Percentiles rank a stretch among this genome's conserved stretches.
These are phyloP conservation scores for Ilyonectria robusta DNA, from an alignment of 2,329 filamentous ascomycete genomes.

Conservation along the genomic window DNA sequence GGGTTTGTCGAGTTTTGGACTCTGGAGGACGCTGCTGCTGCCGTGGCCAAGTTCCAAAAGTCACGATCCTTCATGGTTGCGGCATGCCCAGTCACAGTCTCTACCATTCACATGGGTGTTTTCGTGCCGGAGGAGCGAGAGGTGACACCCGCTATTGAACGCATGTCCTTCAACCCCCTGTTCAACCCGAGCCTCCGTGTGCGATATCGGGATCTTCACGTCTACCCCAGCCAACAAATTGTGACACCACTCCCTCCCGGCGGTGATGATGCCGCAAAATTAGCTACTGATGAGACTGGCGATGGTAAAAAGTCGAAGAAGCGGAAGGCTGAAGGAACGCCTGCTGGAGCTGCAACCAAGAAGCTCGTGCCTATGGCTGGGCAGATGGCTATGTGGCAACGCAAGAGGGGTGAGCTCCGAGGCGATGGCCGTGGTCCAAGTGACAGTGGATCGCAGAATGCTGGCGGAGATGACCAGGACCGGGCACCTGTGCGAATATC, in stretches of 20 bases:
- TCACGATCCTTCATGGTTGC: constrained; percentile 84
- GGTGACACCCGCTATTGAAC: constrained; percentile 67
- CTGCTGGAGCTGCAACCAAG: constrained; percentile 51
- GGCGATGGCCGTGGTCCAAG: constrained; percentile 32
- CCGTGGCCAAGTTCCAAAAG: constrained; percentile 79
- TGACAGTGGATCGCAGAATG: constrained; percentile 18
- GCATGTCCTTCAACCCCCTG: constrained; percentile 78
- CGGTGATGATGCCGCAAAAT: constrained; percentile 47
- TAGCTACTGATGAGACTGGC: constrained; percentile 44
- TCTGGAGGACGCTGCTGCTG: constrained; percentile 81
- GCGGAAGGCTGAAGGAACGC: constrained; percentile 63
- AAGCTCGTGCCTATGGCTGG: constrained; percentile 59
- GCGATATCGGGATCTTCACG: constrained; percentile 83
- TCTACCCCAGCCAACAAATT: constrained; percentile 76
- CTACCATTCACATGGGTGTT: constrained; percentile 86
- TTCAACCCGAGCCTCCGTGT: constrained; percentile 78
- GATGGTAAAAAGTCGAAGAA: constrained; percentile 65
- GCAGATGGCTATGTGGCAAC: constrained; percentile 62
- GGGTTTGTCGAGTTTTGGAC: constrained; percentile 88
- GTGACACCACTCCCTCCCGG: constrained; percentile 67
- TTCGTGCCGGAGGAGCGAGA: constrained; percentile 81
- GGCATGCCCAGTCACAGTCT: constrained; percentile 78
- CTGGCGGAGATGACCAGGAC: constrained; percentile 34
- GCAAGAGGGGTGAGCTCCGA: constrained; percentile 59
- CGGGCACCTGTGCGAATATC: constrained; percentile 43